These are phyloP conservation scores for Amoebophrya sp. DNA, from an alignment of 169 alveolate species.

Conservation along the genomic window DNA sequence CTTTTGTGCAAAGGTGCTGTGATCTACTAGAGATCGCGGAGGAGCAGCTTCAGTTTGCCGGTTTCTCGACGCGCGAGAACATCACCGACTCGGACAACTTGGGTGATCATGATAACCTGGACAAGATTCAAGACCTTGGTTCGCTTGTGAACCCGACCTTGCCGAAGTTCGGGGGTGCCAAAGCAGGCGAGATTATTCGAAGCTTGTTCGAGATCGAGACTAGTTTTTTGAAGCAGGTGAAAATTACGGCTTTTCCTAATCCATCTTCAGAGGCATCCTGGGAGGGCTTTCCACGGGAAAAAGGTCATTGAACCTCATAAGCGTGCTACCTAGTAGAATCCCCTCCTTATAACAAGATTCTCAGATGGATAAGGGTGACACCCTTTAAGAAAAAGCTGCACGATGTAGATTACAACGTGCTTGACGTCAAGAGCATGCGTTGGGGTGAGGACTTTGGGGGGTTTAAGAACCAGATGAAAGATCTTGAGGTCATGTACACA, in stretches of 20 bases:
- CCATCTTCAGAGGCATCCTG: conserved; percentile 34
- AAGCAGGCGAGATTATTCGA: conserved; percentile 72
- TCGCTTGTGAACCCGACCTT: neutral
- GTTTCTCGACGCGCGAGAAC: conserved; percentile 27
- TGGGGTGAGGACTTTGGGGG: conserved; percentile 88
- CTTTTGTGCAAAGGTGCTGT: conserved; percentile 87
- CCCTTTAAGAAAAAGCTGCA: conserved; percentile 53
- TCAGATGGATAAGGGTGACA: neutral
- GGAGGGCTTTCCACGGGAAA: neutral
- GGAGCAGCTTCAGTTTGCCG: conserved; percentile 80
- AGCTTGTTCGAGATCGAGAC: conserved; percentile 70
- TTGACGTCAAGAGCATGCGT: conserved; percentile 82
- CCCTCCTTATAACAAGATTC: neutral
- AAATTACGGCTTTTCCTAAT: too few relatives aligned
- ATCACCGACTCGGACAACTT: neutral
- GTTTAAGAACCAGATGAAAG: conserved; percentile 76
- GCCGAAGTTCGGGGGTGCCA: conserved; percentile 72
- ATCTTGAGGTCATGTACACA: conserved; percentile 67
- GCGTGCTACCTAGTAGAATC: too few relatives aligned
- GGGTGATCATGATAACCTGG: neutral
- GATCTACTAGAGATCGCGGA: conserved; percentile 83
- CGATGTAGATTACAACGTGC: conserved; percentile 72
- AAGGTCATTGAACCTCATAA: neutral
- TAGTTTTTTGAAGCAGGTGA: conserved; percentile 66
- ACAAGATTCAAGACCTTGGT: neutral